These are phyloP conservation scores for Drechmeria coniospora DNA, from an alignment of 2,329 filamentous ascomycete species.

Conservation along the genomic window DNA sequence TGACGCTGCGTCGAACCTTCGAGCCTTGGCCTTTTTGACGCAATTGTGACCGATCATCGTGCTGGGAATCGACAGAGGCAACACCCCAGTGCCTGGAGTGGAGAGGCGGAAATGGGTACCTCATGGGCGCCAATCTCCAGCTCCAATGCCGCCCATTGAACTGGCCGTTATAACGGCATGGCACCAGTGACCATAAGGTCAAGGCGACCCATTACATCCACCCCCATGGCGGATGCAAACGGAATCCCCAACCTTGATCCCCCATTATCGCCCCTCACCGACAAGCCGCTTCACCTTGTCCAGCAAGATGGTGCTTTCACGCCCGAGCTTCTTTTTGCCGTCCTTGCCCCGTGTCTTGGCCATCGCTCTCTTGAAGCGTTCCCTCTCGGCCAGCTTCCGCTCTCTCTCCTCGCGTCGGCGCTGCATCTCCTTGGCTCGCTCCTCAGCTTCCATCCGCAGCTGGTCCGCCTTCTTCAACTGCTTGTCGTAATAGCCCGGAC, in stretches of 20 bases:
- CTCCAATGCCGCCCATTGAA: too few species aligned
- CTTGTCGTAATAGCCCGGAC: conserved; percentile 49
- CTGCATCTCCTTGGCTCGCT: conserved; percentile 24
- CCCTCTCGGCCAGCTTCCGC: conserved; percentile 47
- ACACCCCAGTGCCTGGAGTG: too few species aligned
- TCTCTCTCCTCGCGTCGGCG: conserved; percentile 47
- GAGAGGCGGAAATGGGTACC: too few species aligned
- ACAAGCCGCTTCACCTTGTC: conserved; percentile 66
- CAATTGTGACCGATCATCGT: too few species aligned
- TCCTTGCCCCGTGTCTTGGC: conserved; percentile 61
- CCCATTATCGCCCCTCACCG: conserved; percentile 17
- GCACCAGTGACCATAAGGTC: too few species aligned
- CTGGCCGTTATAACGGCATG: too few species aligned
- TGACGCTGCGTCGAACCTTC: too few species aligned
- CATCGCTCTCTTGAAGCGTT: conserved; percentile 49
- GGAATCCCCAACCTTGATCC: not conserved
- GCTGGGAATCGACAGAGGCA: too few species aligned
- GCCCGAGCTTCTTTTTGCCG: conserved; percentile 64
- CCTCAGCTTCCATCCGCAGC: conserved; percentile 25
- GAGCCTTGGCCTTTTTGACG: too few species aligned
- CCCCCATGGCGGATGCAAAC: too few species aligned
- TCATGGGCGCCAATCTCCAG: too few species aligned
- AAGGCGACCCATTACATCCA: too few species aligned
- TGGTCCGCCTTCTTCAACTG: conserved; percentile 35
- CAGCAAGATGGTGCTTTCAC: conserved; percentile 64